These are phyloP conservation scores for Solanum paucissectum DNA, from an alignment of 257 asterid species.

Conservation along the genomic window DNA sequence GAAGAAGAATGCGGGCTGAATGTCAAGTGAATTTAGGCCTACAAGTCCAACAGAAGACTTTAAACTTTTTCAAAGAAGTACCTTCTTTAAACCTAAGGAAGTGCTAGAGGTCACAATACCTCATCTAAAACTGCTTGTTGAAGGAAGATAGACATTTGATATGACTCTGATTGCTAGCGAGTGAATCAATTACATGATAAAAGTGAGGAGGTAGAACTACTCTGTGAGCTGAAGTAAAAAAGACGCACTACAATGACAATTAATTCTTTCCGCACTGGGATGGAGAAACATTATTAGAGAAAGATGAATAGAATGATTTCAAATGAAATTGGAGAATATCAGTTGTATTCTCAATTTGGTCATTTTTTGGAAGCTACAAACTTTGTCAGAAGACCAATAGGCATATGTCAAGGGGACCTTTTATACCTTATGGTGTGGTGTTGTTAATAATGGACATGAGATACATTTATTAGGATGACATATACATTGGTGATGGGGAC, in stretches of 20 bases:
- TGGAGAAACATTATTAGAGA: neutral
- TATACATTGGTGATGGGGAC: neutral
- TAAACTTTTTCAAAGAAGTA: neutral
- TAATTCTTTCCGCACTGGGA: neutral
- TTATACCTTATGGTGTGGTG: neutral
- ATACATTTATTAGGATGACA: neutral
- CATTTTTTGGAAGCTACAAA: neutral
- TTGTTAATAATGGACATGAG: neutral
- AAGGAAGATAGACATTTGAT: neutral
- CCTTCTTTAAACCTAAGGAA: neutral
- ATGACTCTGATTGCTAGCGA: neutral
- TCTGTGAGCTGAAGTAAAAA: neutral
- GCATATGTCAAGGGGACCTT: neutral
- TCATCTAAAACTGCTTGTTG: neutral
- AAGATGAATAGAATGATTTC: neutral
- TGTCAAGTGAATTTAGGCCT: neutral
- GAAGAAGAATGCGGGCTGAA: neutral
- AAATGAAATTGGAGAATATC: neutral
- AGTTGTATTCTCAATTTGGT: neutral
- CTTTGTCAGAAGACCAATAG: neutral
- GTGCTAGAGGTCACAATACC: neutral
- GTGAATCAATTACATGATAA: neutral
- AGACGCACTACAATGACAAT: neutral
- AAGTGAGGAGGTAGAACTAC: neutral
- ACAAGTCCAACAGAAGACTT: neutral